Evolutionary conservation across 306 rosid genomes (phyloP), one percentile per base, ranked within the genome.

Genomic region (Arachis stenosperma): DNA sequence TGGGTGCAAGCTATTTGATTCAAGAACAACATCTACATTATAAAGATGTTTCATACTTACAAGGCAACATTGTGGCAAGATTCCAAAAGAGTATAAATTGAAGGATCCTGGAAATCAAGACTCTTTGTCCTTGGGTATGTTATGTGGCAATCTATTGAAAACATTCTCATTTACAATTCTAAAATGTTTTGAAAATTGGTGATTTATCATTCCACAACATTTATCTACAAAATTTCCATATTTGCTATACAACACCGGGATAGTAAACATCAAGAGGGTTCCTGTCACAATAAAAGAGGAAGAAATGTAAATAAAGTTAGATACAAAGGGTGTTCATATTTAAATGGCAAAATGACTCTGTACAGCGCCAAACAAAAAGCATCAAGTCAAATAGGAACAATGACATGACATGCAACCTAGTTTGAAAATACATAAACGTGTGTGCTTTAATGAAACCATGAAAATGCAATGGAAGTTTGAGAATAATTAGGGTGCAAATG

Each of bases 231-330:
- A 79, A 41, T 29, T 79, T 55, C 90, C 88, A 51, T 78, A 78
- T 78, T 79, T 91, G 75, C 78, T 79, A 90, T 89, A 91, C 79
- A 94, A 76, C 8, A 92, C 95, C 12, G 97, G 99, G 69, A 91
- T 60, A 43, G 90, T 89, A 53, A 88, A 76, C 59, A 88, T 84
- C 48, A 86, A 2, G 58, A 94, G 83, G 52, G 86, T 85, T 78
- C 92, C 97, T 94, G 89, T 72, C 80, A 80, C 60, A 85, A 75
- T 53, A 22, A 67, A 81, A 76, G 60, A 61, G 65, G 44, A 54
- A 47, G 47, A 70, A 40, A 61, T 73, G 51, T 66, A 36, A 84
- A 63, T 53, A 52, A 22, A 51, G 73, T 65, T 57, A 47, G 17
- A 53, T 7, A 11, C 41, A 51, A 6, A 61, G 12, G 4, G 37